A percentile compares a stretch with the other conserved stretches of the same genome.
phyloP scores from a whole-genome alignment of 768 basidiomycete genomes.

The button mushroom (Agaricus bisporus) region DNA sequence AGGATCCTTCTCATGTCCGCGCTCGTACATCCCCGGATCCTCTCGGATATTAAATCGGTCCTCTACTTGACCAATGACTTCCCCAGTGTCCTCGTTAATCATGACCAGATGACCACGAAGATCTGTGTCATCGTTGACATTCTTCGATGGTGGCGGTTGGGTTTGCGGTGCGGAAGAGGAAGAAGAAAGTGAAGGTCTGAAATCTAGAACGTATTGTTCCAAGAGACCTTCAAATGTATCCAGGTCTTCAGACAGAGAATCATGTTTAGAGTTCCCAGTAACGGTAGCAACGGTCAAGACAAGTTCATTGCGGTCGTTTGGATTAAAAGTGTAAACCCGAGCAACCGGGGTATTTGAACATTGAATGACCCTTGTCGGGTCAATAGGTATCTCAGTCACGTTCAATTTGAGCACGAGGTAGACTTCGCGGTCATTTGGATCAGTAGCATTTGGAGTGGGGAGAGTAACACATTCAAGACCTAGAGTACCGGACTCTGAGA shows the following conservation, averaged over 20 bases:
- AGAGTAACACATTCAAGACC: constrained; percentile 61
- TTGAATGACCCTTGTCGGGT: constrained; percentile 45
- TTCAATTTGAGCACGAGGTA: constrained; percentile 62
- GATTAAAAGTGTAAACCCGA: constrained; percentile 40
- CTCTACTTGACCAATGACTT: constrained; percentile 66
- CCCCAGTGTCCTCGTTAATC: constrained; percentile 66
- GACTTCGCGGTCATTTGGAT: constrained; percentile 42
- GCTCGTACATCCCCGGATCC: constrained; percentile 45
- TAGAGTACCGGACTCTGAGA: constrained; percentile 36
- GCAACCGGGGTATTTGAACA: constrained; percentile 28
- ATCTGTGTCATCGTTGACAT: constrained; percentile 24
- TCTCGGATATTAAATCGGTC: constrained; percentile 49
- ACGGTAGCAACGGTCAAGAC: constrained; percentile 28
- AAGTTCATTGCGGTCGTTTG: constrained; percentile 29
- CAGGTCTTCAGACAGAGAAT: constrained; percentile 43
- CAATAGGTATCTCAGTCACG: constrained; percentile 50
- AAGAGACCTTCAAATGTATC: constrained; percentile 64
- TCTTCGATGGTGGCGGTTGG: constrained; percentile 12
- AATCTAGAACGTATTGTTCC: constrained; percentile 51
- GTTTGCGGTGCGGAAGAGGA: constrained; percentile 8
- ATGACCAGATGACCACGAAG: constrained; percentile 59
- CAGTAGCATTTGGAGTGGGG: constrained; percentile 25
- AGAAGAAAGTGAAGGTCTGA: constrained; percentile 18
- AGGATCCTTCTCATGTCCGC: constrained; percentile 50
- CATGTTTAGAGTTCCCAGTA: constrained; percentile 20